Conservation (phyloP, 2,329 filamentous ascomycete species). For the Zasmidium angulare region DNA sequence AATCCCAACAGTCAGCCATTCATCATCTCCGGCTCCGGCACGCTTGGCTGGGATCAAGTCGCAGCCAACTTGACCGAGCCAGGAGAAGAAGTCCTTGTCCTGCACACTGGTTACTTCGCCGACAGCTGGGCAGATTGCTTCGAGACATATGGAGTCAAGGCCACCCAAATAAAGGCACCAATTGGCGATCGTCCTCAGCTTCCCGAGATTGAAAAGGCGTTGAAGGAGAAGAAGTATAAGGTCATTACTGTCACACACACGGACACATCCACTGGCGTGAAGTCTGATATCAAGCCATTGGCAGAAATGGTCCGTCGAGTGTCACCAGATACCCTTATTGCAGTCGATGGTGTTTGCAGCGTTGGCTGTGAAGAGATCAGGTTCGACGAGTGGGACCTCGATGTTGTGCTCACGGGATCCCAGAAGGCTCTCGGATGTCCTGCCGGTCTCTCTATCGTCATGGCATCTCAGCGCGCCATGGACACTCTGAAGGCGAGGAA, state of each 20-base stretch:
- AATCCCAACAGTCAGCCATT: conserved; percentile 83
- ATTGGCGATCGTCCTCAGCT: conserved; percentile 87
- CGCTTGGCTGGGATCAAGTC: conserved; percentile 93
- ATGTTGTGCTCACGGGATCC: conserved; percentile 88
- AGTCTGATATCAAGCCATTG: conserved; percentile 84
- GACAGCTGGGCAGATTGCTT: conserved; percentile 94
- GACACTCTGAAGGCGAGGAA: conserved; percentile 77
- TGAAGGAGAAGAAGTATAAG: conserved; percentile 92
- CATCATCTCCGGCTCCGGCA: conserved; percentile 90
- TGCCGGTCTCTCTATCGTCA: conserved; percentile 88
- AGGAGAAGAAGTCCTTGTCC: conserved; percentile 85
- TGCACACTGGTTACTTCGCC: conserved; percentile 96
- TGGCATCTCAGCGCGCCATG: conserved; percentile 87
- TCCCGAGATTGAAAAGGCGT: conserved; percentile 80
- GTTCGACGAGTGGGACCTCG: conserved; percentile 92
- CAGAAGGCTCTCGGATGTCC: conserved; percentile 98
- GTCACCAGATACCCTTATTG: conserved; percentile 84
- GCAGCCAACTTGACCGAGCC: conserved; percentile 89
- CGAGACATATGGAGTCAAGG: conserved; percentile 83
- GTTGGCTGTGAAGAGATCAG: conserved; percentile 94
- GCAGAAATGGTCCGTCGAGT: conserved; percentile 80
- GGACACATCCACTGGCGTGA: conserved; percentile 93
- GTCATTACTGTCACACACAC: conserved; percentile 92
- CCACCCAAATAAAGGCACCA: conserved; percentile 84
- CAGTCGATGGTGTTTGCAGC: conserved; percentile 96